These are phyloP conservation scores for Thelonectria rubi DNA, from an alignment of 2,329 filamentous ascomycete genomes.

Conservation along the genomic window DNA sequence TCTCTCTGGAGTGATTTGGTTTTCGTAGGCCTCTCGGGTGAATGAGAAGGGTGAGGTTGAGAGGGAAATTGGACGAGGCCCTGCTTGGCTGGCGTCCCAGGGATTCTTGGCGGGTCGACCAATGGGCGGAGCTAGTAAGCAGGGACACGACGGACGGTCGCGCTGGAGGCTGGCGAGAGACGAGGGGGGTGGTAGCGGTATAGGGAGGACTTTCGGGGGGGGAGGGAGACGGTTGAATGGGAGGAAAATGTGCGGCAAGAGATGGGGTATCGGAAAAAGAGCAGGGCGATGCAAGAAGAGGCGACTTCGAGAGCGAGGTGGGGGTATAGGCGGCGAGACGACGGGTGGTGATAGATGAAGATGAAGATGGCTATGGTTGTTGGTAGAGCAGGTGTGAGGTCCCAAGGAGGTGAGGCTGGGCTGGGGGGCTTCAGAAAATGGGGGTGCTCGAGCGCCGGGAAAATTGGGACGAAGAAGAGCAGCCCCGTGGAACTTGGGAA, in stretches of 20 bases:
- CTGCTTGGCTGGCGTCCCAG: conserved; percentile 41
- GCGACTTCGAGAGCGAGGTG: conserved; percentile 3
- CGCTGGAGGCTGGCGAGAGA: conserved; percentile 26
- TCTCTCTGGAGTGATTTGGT: conserved; percentile 16
- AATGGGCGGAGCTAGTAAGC: conserved; percentile 34
- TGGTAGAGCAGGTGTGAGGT: conserved; percentile 31
- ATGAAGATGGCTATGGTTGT: conserved; percentile 36
- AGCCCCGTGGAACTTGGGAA: conserved; percentile 24
- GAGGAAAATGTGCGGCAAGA: background rate
- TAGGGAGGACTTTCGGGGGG: conserved; percentile 18
- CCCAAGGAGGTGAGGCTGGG: conserved; percentile 38
- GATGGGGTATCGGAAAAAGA: conserved; percentile 10
- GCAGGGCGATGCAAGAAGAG: conserved; percentile 16
- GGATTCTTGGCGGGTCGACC: conserved; percentile 42
- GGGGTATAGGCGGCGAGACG: background rate
- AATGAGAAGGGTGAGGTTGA: conserved; percentile 30
- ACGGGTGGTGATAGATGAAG: conserved; percentile 16
- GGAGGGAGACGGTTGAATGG: conserved; percentile 18
- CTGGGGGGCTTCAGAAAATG: background rate
- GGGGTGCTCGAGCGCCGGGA: conserved; percentile 29
- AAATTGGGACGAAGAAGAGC: conserved; percentile 38
- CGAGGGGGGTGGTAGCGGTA: conserved; percentile 13
- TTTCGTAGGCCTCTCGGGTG: conserved; percentile 30
- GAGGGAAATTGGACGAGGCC: conserved; percentile 42
- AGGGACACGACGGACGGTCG: conserved; percentile 28